Base-by-base conservation (phyloP, 495 filamentous ascomycete species). In the Aspergillus saccharolyticus region DNA sequence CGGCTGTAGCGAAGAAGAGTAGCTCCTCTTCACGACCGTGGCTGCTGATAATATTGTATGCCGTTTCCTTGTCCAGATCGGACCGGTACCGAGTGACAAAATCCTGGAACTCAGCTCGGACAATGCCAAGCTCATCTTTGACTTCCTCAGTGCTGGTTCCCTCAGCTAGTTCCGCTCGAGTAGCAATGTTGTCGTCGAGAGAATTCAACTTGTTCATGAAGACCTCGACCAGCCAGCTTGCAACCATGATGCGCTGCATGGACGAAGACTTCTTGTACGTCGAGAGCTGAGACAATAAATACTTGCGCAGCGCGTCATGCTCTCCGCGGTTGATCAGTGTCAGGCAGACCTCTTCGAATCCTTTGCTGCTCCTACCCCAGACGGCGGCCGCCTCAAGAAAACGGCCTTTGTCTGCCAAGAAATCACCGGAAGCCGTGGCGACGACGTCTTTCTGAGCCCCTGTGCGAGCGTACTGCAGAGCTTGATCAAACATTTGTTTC, bases 161-260 rank as follows among this genome's bases (percentile, higher is more conserved):
- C 58, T 89, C 88, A 3, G 85, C 83, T 42, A 96, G 73, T 61
- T 96, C 90, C 0, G 90, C 90, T 61, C 92, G 88, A 0, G 95
- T 96, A 39, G 90, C 86, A 52, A 97, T 90, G 15, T 89, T 90
- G 68, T 98, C 94, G 66, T 97, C 95, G 0, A 98, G 83, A 4
- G 87, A 86, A 64, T 97, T 97, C 28, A 97, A 78, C 72, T 96
- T 97, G 3, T 90, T 88, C 94, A 98, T 98, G 71, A 94, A 97
- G 7, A 96, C 79, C 62, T 98, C 94, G 17, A 96, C 79, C 51
- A 98, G 83, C 94, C 94, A 98, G 63, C 86, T 91, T 21, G 94
- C 88, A 54, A 97, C 86, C 92, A 98, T 96, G 33, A 88, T 85
- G 52, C 94, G 75, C 72, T 98, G 94, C 95, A 97, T 98, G 19